A percentile compares a stretch with the other conserved stretches of the same genome.
Evolutionary conservation across 257 asterid genomes (phyloP).

Genomic region (Dorcoceras hygrometricum): DNA sequence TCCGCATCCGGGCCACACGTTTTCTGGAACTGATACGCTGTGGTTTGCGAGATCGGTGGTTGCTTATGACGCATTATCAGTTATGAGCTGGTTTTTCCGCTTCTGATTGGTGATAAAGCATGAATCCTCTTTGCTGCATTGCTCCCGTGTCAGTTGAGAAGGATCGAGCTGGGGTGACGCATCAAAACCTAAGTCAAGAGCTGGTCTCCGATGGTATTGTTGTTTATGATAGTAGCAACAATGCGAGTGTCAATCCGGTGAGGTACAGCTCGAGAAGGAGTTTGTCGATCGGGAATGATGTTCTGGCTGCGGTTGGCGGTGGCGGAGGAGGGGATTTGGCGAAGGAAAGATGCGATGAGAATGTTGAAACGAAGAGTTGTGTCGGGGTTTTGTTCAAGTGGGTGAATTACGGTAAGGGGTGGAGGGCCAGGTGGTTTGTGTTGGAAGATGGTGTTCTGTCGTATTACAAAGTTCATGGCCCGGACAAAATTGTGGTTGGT

Average conservation of each 20-base stretch:
- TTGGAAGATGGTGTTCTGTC: slow-evolving; percentile 96
- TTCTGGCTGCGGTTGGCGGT: slow-evolving; percentile 34
- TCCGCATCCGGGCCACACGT: slow-evolving; percentile 18
- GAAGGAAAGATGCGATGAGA: slow-evolving; percentile 36
- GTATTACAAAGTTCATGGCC: slow-evolving; percentile 92
- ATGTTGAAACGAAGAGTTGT: slow-evolving; percentile 51
- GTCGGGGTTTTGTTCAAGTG: slow-evolving; percentile 83
- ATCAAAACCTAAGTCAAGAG: slow-evolving; percentile 55
- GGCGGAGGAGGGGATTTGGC: slow-evolving; percentile 38
- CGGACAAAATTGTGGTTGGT: slow-evolving; percentile 71
- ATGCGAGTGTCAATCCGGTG: slow-evolving; percentile 37
- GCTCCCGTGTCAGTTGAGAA: slow-evolving; percentile 93
- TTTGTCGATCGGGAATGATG: slow-evolving; percentile 40
- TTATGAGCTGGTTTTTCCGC: slow-evolving; percentile 4
- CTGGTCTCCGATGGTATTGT: slow-evolving; percentile 39
- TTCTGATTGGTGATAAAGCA: slow-evolving; percentile 27
- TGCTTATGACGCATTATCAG: slow-evolving; percentile 17
- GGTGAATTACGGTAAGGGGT: slow-evolving; percentile 98
- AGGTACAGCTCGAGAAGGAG: slow-evolving; percentile 65
- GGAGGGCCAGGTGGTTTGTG: slow-evolving; percentile 97
- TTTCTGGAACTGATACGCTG: slow-evolving; percentile 21
- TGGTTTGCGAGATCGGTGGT: slow-evolving; percentile 36
- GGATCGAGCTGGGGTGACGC: slow-evolving; percentile 72
- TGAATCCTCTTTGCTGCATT: slow-evolving; percentile 99
- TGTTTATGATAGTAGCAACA: slow-evolving; percentile 20